These are phyloP conservation scores for Nitzschia sp. DNA, from an alignment of 108 stramenopile species.

Conservation along the genomic window DNA sequence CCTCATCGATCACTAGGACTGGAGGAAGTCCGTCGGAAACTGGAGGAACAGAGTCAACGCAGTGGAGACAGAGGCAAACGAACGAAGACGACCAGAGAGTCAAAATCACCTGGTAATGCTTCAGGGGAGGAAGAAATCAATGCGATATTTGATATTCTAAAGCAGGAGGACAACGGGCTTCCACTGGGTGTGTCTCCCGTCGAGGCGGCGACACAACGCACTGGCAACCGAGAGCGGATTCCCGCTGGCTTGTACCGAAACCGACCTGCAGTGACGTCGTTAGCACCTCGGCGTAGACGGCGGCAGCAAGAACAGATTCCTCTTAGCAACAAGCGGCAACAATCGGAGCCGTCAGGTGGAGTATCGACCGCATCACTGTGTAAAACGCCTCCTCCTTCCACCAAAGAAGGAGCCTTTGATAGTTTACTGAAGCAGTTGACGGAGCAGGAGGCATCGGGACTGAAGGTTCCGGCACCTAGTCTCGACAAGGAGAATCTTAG, in stretches of 20 bases:
- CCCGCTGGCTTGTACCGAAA: neutral
- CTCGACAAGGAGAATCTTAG: neutral
- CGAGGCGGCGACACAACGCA: slow-evolving; percentile 1
- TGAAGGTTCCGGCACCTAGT: neutral
- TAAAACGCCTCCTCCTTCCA: neutral
- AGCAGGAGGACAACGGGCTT: slow-evolving; percentile 1
- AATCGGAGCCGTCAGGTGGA: neutral
- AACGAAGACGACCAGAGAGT: neutral
- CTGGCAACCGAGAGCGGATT: neutral
- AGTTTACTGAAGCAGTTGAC: neutral
- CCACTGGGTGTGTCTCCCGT: neutral
- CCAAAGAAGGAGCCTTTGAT: slow-evolving; percentile 6
- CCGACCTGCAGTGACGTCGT: slow-evolving; percentile 2
- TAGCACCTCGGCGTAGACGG: slow-evolving; percentile 20
- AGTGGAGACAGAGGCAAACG: neutral
- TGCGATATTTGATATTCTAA: slow-evolving; percentile 14
- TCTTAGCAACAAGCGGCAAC: neutral
- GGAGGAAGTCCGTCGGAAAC: neutral
- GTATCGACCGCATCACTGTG: neutral
- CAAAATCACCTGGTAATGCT: neutral
- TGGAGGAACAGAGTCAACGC: neutral
- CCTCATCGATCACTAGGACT: neutral
- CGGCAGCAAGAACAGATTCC: neutral
- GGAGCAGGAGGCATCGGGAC: neutral
- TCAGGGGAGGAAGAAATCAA: slow-evolving; percentile 22